phyloP scores from a whole-genome alignment of 192 early-diverging fungal species.

The Backusella luteola region DNA sequence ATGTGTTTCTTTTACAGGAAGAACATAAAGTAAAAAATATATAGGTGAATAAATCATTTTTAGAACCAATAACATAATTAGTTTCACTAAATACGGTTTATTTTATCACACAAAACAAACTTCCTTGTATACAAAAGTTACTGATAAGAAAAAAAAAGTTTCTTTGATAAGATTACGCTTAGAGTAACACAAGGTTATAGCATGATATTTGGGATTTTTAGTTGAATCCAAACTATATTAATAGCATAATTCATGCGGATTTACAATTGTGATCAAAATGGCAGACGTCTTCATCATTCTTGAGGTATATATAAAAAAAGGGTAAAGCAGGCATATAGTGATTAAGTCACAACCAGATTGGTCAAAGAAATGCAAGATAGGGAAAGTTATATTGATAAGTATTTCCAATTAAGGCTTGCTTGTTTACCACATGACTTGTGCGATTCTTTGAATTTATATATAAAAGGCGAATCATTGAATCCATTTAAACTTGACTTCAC shows the following conservation, averaged over 20 bases:
- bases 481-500: not conserved
- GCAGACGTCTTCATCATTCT: not conserved
- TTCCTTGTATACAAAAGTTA: not conserved
- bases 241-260: not conserved
- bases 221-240: not conserved
- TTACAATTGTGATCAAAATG: not conserved
- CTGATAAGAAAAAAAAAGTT: not conserved
- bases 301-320: not conserved
- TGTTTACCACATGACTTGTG: constrained; percentile 2
- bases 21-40: not conserved
- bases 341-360: constrained; percentile 1
- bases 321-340: not conserved
- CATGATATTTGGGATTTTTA: not conserved
- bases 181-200: not conserved
- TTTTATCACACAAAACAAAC: not conserved
- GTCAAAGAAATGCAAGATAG: constrained; percentile 5
- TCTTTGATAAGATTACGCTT: not conserved
- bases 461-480: not conserved
- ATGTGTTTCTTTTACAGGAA: not conserved
- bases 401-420: not conserved
- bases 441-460: not conserved
- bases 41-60: not conserved
- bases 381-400: constrained; percentile 1
- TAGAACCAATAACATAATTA: not conserved
- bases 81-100: not conserved